Evolutionary conservation across 108 stramenopile genomes (phyloP).

Genomic region (Poteriospumella lacustris): DNA sequence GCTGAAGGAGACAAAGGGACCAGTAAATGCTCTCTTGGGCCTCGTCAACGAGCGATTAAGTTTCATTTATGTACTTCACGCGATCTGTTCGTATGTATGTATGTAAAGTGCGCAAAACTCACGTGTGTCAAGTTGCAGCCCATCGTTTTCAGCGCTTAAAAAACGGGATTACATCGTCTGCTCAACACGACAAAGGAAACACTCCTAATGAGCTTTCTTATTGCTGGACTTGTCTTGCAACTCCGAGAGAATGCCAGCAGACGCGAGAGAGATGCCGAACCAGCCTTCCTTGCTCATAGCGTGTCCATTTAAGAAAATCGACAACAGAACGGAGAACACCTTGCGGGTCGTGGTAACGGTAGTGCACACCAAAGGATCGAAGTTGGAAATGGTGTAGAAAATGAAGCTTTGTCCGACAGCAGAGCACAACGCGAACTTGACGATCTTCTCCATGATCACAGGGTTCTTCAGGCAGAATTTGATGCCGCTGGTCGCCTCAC

Average conservation of each 20-base stretch:
- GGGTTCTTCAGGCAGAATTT: conserved; percentile 60
- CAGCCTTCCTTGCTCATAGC: conserved; percentile 66
- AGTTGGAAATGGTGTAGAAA: conserved; percentile 95
- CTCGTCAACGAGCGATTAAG: no score
- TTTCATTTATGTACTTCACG: no score
- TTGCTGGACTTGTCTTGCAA: conserved; percentile 49
- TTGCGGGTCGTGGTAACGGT: conserved; percentile 98
- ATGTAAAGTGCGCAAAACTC: no score
- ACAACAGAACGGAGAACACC: conserved; percentile 88
- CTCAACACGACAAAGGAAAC: no score
- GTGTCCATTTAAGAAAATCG: conserved; percentile 82
- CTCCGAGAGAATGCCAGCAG: conserved; percentile 75
- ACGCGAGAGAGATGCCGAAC: conserved; percentile 66
- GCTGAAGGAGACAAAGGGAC: no score
- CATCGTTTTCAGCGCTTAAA: no score
- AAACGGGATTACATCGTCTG: no score
- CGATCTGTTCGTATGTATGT: no score
- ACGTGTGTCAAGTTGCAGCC: no score
- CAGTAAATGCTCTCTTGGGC: no score
- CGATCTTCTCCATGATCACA: conserved; percentile 71
- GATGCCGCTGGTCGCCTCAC: conserved; percentile 60
- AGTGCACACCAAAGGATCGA: conserved; percentile 86
- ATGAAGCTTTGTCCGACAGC: conserved; percentile 97
- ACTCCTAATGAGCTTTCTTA: no score
- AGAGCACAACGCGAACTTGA: conserved; percentile 81